phyloP scores from a whole-genome alignment of 352 stramenopile genomes.

The Globisporangium sylvaticum region DNA sequence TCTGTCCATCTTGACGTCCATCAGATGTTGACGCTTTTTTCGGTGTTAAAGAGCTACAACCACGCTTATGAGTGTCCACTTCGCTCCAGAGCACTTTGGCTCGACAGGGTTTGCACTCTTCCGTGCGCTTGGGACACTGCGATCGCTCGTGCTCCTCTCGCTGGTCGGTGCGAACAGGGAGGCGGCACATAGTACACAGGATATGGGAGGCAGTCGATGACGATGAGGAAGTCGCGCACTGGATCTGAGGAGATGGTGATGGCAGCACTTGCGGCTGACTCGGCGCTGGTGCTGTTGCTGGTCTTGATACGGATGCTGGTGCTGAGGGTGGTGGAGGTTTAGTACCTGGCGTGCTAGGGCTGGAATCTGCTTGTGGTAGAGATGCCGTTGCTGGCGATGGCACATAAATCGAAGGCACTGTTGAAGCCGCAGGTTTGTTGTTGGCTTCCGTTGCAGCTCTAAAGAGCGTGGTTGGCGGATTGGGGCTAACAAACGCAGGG shows the following conservation, averaged over 20 bases:
- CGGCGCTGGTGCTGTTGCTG: not conserved
- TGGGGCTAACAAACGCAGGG: not conserved
- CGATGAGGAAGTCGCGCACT: not conserved
- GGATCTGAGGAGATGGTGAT: not conserved
- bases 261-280: not conserved
- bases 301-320: not conserved
- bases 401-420: too few species aligned
- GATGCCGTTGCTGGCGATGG: not conserved
- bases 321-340: constrained; percentile 3
- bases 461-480: not conserved
- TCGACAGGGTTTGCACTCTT: constrained; percentile 38
- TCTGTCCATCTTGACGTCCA: not conserved
- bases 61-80: constrained; percentile 34
- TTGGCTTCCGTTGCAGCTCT: not conserved
- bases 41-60: constrained; percentile 8
- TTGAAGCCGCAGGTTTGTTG: not conserved
- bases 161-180: constrained; percentile 45
- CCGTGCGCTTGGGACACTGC: constrained; percentile 51
- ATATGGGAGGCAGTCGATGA: constrained; percentile 19
- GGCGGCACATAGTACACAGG: constrained; percentile 41
- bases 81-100: constrained; percentile 40
- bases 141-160: constrained; percentile 50
- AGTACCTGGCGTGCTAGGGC: not conserved
- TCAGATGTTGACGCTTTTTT: not conserved
- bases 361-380: not conserved